Evolutionary conservation across 352 stramenopile species (phyloP).

Genomic region (Hyaloperonospora arabidopsidis): DNA sequence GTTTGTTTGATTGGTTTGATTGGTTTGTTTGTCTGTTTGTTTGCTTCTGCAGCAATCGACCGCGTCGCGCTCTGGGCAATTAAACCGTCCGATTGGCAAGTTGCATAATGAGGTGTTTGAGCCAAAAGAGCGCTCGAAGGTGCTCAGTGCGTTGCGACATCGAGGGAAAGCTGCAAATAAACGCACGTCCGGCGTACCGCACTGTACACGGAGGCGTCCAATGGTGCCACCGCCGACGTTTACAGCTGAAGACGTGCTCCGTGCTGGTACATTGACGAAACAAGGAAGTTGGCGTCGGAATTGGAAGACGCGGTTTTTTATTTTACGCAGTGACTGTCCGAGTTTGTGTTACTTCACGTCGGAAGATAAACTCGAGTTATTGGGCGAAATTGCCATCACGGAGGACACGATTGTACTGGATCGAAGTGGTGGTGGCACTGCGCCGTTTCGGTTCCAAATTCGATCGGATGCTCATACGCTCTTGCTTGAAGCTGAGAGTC

Average conservation of each 20-base stretch:
- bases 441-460: conserved; percentile 63
- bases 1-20: conserved; percentile 3
- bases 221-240: conserved; percentile 40
- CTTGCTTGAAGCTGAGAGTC: conserved; percentile 58
- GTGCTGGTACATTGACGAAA: conserved; percentile 57
- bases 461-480: conserved; percentile 47
- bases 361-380: conserved; percentile 72
- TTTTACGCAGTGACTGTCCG: conserved; percentile 63
- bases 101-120: conserved; percentile 72
- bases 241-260: conserved; percentile 60
- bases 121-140: conserved; percentile 66
- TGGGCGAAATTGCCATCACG: conserved; percentile 61
- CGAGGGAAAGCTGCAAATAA: conserved; percentile 36
- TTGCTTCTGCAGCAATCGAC: conserved; percentile 8
- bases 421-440: conserved; percentile 40
- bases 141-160: conserved; percentile 68
- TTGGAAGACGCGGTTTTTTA: conserved; percentile 82
- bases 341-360: conserved; percentile 79
- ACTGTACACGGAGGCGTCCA: conserved; percentile 7
- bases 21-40: conserved; percentile 1
- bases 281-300: conserved; percentile 80
- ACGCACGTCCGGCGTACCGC: conserved; percentile 11
- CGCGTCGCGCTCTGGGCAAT: conserved; percentile 15
- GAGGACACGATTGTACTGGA: conserved; percentile 74
- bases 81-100: conserved; percentile 56